phyloP scores from a whole-genome alignment of 345 rosid genomes.

The Brassica cretica region DNA sequence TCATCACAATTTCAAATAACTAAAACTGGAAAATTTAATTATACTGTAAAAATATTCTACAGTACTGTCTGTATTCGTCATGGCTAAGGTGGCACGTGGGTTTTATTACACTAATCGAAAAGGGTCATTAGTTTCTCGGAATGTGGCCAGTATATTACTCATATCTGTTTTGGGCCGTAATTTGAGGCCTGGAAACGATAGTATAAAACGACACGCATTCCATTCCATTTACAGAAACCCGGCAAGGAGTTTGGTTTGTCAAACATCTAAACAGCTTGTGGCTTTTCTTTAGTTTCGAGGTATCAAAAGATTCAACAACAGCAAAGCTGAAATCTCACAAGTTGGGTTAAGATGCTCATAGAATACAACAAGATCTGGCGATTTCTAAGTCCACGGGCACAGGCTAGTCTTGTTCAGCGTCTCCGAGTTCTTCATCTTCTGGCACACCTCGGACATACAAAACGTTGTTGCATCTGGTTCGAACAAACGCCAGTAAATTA shows the following conservation, averaged over 20 bases:
- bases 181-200: neutral
- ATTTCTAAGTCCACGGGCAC: neutral
- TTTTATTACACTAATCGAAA: too few species aligned
- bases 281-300: neutral
- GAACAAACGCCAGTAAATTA: neutral
- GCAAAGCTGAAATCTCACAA: conserved; percentile 7
- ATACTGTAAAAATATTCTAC: too few species aligned
- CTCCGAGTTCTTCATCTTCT: conserved; percentile 88
- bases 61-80: too few species aligned
- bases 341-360: conserved; percentile 9
- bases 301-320: conserved; percentile 3
- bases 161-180: neutral
- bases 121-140: neutral
- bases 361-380: conserved; percentile 13
- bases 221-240: neutral
- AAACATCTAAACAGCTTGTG: neutral
- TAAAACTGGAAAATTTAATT: too few species aligned
- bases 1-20: too few species aligned
- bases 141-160: neutral
- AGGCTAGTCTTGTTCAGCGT: conserved; percentile 60
- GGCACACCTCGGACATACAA: conserved; percentile 91
- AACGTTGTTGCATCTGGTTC: conserved; percentile 83
- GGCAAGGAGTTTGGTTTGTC: neutral
- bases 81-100: too few species aligned
- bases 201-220: neutral